Evolutionary conservation across 768 basidiomycete genomes (phyloP).

Genomic region (Cyclocybe cylindracea): DNA sequence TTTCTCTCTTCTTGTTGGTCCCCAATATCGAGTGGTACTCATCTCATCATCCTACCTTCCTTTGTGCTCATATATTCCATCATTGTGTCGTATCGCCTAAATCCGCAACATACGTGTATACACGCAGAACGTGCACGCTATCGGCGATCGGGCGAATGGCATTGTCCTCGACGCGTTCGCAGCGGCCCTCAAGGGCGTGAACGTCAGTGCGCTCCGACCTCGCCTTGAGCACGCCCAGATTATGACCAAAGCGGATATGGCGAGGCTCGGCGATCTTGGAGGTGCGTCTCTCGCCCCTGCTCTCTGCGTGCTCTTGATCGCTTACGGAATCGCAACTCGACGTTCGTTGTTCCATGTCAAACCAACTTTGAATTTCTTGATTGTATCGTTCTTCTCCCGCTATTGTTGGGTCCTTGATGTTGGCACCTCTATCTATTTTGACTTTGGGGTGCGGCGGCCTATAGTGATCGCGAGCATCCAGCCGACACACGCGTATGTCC

Average conservation of each 20-base stretch:
- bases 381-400: no score
- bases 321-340: no score
- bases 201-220: slow-evolving; percentile 67
- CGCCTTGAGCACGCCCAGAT: slow-evolving; percentile 93
- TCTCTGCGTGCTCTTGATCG: background rate
- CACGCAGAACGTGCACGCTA: slow-evolving; percentile 79
- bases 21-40: no score
- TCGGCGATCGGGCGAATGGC: slow-evolving; percentile 85
- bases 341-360: no score
- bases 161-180: slow-evolving; percentile 85
- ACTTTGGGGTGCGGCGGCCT: no score
- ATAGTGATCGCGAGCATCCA: slow-evolving; percentile 89
- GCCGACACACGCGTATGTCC: slow-evolving; percentile 80
- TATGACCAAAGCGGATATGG: slow-evolving; percentile 71
- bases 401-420: no score
- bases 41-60: background rate
- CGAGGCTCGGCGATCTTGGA: slow-evolving; percentile 74
- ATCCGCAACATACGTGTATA: background rate
- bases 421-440: no score
- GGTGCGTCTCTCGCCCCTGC: slow-evolving; percentile 43
- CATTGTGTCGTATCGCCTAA: background rate
- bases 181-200: slow-evolving; percentile 53
- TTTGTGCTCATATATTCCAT: background rate
- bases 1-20: no score
- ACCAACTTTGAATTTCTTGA: no score